Percentiles rank a stretch among this genome's conserved stretches.
Evolutionary conservation across 257 asterid species (phyloP).

Genomic region (Solanum ossicruentum): DNA sequence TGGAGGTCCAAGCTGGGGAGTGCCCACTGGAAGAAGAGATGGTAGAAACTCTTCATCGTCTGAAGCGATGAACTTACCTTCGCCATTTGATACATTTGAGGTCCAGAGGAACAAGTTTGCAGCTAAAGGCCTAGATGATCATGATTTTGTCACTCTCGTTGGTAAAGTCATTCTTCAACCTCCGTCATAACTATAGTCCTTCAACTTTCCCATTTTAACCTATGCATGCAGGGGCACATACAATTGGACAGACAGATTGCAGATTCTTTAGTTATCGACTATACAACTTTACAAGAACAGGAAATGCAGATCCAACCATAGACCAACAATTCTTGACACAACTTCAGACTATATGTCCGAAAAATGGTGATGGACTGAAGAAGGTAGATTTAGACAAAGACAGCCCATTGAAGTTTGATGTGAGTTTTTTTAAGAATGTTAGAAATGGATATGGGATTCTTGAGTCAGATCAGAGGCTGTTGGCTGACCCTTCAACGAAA

Average conservation of each 20-base stretch:
- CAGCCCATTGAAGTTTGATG: constrained; percentile 39
- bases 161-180: constrained; percentile 17
- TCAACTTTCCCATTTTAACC: background rate
- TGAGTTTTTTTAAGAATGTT: constrained; percentile 53
- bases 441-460: constrained; percentile 54
- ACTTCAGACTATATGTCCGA: constrained; percentile 35
- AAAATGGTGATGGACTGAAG: constrained; percentile 27
- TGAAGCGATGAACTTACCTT: constrained; percentile 33
- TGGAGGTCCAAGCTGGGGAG: constrained; percentile 65
- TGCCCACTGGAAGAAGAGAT: constrained; percentile 65
- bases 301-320: constrained; percentile 61
- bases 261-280: constrained; percentile 40
- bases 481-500: constrained; percentile 37
- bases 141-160: constrained; percentile 65
- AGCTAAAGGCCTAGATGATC: constrained; percentile 65
- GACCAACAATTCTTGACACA: constrained; percentile 33
- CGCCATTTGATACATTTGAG: constrained; percentile 43
- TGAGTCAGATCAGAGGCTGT: constrained; percentile 69
- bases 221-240: constrained; percentile 23
- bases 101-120: constrained; percentile 51
- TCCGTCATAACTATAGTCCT: background rate
- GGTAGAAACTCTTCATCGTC: constrained; percentile 45
- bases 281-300: constrained; percentile 57
- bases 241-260: constrained; percentile 54
- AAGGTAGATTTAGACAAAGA: constrained; percentile 45